Evolutionary conservation across 2,329 filamentous ascomycete genomes (phyloP).

Genomic region (Botrytis elliptica): DNA sequence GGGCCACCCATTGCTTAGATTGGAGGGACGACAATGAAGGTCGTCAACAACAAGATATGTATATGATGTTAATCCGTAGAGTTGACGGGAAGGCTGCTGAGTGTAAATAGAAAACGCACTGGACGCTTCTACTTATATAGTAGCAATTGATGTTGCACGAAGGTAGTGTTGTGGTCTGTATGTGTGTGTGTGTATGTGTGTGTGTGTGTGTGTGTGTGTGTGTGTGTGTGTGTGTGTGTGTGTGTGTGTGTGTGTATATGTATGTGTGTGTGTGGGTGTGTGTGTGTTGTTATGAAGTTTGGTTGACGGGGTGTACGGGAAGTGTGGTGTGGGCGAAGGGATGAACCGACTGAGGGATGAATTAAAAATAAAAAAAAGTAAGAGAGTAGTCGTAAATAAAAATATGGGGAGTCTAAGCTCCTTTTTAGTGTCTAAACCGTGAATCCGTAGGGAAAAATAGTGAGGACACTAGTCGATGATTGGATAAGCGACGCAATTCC

Average conservation of each 20-base stretch:
- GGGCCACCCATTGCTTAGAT: conserved; percentile 24
- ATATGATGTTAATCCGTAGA: not conserved
- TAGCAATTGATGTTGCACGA: conserved; percentile 18
- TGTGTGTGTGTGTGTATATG: not conserved
- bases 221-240: not conserved
- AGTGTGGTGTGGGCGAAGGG: conserved; percentile 6
- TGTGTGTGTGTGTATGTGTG: not conserved
- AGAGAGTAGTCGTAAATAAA: not conserved
- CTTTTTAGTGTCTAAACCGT: conserved; percentile 8
- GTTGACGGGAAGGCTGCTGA: not conserved
- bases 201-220: not conserved
- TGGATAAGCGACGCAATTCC: conserved; percentile 1
- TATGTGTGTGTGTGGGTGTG: not conserved
- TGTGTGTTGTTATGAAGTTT: not conserved
- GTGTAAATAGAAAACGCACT: not conserved
- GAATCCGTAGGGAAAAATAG: conserved; percentile 1
- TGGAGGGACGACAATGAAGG: conserved; percentile 18
- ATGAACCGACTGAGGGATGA: conserved; percentile 11
- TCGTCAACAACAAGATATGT: conserved; percentile 14
- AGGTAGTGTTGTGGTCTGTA: not conserved
- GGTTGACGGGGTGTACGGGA: conserved; percentile 15
- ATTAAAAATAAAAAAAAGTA: conserved; percentile 1
- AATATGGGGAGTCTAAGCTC: conserved; percentile 17
- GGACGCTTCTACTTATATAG: conserved; percentile 18
- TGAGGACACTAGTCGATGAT: conserved; percentile 1